Percentiles rank a stretch among this genome's conserved stretches.
Evolutionary conservation across 768 basidiomycete genomes (phyloP).

Genomic region (Serpula lacrymans): DNA sequence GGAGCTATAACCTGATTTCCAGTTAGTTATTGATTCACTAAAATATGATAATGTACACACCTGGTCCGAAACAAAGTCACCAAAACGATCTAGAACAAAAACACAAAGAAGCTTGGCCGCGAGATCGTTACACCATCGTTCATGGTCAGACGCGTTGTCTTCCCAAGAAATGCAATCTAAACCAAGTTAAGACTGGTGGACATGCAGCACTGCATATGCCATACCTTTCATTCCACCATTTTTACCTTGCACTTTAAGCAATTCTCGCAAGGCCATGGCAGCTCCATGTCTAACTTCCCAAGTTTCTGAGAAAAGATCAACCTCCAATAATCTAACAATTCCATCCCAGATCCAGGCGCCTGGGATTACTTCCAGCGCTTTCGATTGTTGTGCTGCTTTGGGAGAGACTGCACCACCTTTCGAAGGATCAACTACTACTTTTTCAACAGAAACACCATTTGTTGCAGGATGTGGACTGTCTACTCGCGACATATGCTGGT

Average conservation of each 20-base stretch:
- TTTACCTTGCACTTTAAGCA: constrained; percentile 80
- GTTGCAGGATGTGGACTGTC: constrained; percentile 49
- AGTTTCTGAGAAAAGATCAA: constrained; percentile 76
- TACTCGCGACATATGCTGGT: constrained; percentile 47
- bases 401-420: constrained; percentile 85
- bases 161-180: constrained; percentile 48
- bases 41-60: constrained; percentile 22
- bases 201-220: constrained; percentile 4
- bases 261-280: constrained; percentile 84
- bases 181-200: constrained; percentile 3
- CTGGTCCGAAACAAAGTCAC: constrained; percentile 96
- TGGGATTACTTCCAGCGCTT: constrained; percentile 68
- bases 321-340: constrained; percentile 72
- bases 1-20: constrained; percentile 79
- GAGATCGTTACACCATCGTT: constrained; percentile 87
- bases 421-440: constrained; percentile 72
- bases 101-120: constrained; percentile 84
- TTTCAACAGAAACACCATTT: constrained; percentile 46
- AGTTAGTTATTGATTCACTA: constrained; percentile 4
- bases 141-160: constrained; percentile 68
- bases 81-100: constrained; percentile 95
- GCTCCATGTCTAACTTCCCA: constrained; percentile 97
- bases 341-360: constrained; percentile 89
- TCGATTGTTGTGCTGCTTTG: constrained; percentile 72
- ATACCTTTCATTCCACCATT: constrained; percentile 80